Conservation (phyloP, 2,329 filamentous ascomycete genomes). For the Diplocarpon mali region DNA sequence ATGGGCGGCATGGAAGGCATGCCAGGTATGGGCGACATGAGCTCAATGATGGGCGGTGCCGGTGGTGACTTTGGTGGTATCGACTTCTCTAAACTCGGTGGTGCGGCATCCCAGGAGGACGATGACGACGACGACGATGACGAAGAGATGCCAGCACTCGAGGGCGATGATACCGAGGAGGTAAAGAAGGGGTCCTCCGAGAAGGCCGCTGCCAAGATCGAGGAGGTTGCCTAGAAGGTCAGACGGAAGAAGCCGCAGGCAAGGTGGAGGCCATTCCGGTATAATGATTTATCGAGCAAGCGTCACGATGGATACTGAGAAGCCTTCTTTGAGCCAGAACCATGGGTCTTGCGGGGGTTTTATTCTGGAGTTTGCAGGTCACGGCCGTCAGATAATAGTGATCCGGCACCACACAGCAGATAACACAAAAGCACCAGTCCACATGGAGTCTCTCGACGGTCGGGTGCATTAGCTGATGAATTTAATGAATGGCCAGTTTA, state of each 20-base stretch:
- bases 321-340: conserved; percentile 3
- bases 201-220: conserved; percentile 32
- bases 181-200: conserved; percentile 36
- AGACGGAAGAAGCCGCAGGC: conserved; percentile 5
- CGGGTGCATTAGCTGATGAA: not conserved
- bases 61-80: conserved; percentile 74
- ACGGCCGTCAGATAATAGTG: not conserved
- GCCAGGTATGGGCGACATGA: conserved; percentile 32
- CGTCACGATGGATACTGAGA: conserved; percentile 5
- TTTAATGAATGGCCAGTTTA: not conserved
- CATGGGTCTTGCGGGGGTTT: not conserved
- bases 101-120: conserved; percentile 34
- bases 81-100: conserved; percentile 85
- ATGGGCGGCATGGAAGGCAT: conserved; percentile 54
- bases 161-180: conserved; percentile 47
- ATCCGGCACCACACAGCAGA: not conserved
- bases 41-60: conserved; percentile 29
- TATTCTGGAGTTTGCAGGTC: conserved; percentile 1
- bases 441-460: not conserved
- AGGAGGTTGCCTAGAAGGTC: conserved; percentile 24
- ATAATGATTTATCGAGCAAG: conserved; percentile 9
- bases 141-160: conserved; percentile 76
- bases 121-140: conserved; percentile 37
- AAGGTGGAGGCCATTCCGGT: conserved; percentile 11
- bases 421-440: conserved; percentile 2